phyloP scores from a whole-genome alignment of 2,329 filamentous ascomycete species.

The Sordariomycetes sp. region DNA sequence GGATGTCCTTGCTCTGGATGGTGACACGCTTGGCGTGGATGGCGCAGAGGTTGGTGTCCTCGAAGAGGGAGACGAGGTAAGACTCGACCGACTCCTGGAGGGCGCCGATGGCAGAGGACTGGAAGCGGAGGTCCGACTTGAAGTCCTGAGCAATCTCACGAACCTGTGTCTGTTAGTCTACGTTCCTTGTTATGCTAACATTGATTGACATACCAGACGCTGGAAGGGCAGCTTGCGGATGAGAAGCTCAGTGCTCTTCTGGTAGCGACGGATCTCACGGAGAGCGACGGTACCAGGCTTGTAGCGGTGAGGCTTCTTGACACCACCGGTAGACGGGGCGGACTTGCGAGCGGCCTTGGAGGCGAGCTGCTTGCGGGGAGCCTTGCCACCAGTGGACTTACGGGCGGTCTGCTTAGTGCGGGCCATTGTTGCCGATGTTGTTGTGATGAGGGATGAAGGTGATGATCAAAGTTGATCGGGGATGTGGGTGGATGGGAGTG shows the following conservation, averaged over 20 bases:
- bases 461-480: conserved; percentile 14
- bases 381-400: conserved; percentile 75
- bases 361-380: conserved; percentile 89
- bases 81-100: conserved; percentile 98
- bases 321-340: conserved; percentile 90
- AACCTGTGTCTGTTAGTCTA: conserved; percentile 34
- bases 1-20: conserved; percentile 96
- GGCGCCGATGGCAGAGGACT: conserved; percentile 94
- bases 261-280: conserved; percentile 96
- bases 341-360: conserved; percentile 99
- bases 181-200: neutral
- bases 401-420: conserved; percentile 60
- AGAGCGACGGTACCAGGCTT: conserved; percentile 95
- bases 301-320: conserved; percentile 90
- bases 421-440: conserved; percentile 43
- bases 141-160: conserved; percentile 95
- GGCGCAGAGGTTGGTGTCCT: conserved; percentile 97
- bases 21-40: conserved; percentile 99
- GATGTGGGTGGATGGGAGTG: conserved; percentile 8
- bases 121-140: conserved; percentile 94
- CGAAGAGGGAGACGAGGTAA: conserved; percentile 95
- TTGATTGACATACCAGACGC: conserved; percentile 58
- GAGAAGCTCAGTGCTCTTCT: conserved; percentile 92
- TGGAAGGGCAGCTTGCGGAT: conserved; percentile 98
- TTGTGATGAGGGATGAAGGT: conserved; percentile 17